Evolutionary conservation across 306 rosid species (phyloP), one percentile per base, ranked within the genome.

Genomic region (Lathyrus oleraceus): DNA sequence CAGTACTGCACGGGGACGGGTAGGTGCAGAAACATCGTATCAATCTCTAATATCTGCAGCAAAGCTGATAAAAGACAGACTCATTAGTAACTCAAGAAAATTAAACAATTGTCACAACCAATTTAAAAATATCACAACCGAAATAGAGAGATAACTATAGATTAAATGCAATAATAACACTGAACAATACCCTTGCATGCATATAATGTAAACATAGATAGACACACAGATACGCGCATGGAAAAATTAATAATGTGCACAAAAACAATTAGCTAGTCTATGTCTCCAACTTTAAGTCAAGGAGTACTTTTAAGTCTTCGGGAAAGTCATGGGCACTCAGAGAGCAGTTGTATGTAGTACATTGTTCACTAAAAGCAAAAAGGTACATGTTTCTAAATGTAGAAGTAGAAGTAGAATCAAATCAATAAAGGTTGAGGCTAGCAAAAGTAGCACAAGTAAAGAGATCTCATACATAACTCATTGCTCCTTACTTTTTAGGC

Each of bases 41-140:
- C 65, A 57, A 43, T 76, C 70, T 71, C 74, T 75, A 73, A 66
- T 61, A 79, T 52, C 78, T 62, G 81, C 82, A 71, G 73, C 71
- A 72, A 47, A 79, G 61, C 39, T 23, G 44, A 57, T 47, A 78
- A 59, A 63, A 36, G 69, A 10, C 63, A 69, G 52, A 64, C 23
- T 47, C 51, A 23, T 35, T 43, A 51, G 23, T 51, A 51, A 51
- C 38, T 51, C 66, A 42, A 64, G 74, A 69, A 72, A 76, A 68
- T 39, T 56, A 60, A 75, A 61, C 65, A 68, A 23, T 28, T 39
- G 38, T 28, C 56, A 10, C 53, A 2, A 49, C 74, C 45, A 62
- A 63, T 10, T 48, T 11, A 47, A 71, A 71, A 62, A 19, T 63
- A 68, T 47, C 39, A 64, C 64, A 14, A 42, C 54, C 66, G 62